Base-by-base conservation (phyloP, 148 eudicot genomes). In the Selenicereus undatus region DNA sequence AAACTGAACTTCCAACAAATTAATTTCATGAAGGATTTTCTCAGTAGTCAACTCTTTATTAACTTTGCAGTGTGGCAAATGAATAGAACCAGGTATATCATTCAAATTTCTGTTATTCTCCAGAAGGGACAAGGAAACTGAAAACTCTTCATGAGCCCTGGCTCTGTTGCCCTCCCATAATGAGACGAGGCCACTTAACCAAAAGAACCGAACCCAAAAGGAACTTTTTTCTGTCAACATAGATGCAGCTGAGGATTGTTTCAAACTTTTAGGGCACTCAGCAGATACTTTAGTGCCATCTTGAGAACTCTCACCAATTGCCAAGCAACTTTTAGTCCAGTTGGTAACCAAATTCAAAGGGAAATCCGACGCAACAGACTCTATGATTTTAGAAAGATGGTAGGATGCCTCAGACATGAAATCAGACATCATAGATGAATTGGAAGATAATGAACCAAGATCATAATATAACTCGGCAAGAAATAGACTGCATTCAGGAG, bases 381-480 rank as follows among this genome's bases (percentile, higher is more conserved):
- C 98, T 76, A 96, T 89, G 84, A 96, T 87, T 84, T 92, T 94
- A 83, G 95, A 89, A 74, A 96, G 88, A 88, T 92, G 98, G 86
- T 89, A 92, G 83, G 90, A 84, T 71, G 91, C 91, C 82, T 92
- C 94, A 26, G 90, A 82, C 88, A 91, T 87, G 76, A 86, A 87
- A 42, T 89, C 92, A 75, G 90, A 82, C 45, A 76, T 83, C 77
- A 72, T 76, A 75, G 91, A 86, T 62, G 89, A 62, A 82, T 91
- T 89, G 18, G 86, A 83, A 77, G 93, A 94, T 78, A 81, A 82
- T 51, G 89, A 85, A n/a, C 92, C 97, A 26, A 91, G 79, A 75
- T 93, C 99, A 82, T 89, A 88, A 90, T 89, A 92, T 66, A 96
- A 85, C 88, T 96, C 99, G 36, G 94, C 91, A 77, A 96, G 92